Evolutionary conservation across 2,329 filamentous ascomycete species (phyloP).

Genomic region (Cephalotrichum gorgonifer): DNA sequence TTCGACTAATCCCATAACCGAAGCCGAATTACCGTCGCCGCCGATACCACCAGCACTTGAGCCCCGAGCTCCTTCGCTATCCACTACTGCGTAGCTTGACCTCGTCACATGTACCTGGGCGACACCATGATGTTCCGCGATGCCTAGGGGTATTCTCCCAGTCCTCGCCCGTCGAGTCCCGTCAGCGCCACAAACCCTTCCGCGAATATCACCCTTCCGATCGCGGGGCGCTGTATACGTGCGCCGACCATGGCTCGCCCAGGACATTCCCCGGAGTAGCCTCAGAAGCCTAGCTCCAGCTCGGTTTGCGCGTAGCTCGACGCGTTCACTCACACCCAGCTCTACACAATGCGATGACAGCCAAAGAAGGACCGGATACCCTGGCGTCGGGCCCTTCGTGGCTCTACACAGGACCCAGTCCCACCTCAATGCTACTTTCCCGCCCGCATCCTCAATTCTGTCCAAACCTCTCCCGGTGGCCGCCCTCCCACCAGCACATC

Average conservation of each 20-base stretch:
- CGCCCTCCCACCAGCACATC: neutral
- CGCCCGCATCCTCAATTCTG: neutral
- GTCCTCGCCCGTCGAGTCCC: constrained; percentile 5
- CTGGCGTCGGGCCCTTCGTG: neutral
- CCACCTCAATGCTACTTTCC: neutral
- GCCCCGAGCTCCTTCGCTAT: constrained; percentile 8
- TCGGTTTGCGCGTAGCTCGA: neutral
- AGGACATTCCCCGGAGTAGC: neutral
- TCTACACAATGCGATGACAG: neutral
- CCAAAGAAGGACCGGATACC: neutral
- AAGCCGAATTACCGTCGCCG: neutral
- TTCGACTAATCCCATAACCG: neutral
- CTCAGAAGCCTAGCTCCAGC: neutral
- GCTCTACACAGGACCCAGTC: neutral
- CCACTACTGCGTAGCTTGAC: neutral
- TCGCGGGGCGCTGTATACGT: neutral
- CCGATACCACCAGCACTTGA: neutral
- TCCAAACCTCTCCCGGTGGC: neutral
- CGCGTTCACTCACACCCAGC: neutral
- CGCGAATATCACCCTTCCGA: neutral
- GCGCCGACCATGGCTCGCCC: neutral
- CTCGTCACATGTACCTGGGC: neutral
- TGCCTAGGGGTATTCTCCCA: constrained; percentile 7
- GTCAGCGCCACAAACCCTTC: neutral
- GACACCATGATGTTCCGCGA: constrained; percentile 6